These are phyloP conservation scores for Trichoderma atrobrunneum DNA, from an alignment of 2,329 filamentous ascomycete genomes.

Conservation along the genomic window DNA sequence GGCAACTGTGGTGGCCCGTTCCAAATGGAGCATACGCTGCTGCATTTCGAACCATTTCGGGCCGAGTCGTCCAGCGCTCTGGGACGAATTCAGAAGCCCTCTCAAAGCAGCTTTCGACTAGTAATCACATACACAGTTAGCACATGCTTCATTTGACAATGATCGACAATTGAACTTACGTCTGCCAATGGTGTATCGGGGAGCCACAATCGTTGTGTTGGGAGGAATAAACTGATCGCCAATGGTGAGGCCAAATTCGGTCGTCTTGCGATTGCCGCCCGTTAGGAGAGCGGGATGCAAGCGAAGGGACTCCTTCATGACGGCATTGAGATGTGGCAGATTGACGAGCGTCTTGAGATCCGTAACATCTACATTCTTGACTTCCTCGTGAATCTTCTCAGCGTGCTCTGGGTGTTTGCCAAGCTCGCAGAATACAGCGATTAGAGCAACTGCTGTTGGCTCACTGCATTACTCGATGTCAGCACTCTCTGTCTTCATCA, in stretches of 20 bases:
- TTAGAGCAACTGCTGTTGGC: not conserved
- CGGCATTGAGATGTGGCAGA: not conserved
- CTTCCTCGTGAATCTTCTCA: not conserved
- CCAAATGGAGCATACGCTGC: conserved; percentile 35
- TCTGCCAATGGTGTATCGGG: not conserved
- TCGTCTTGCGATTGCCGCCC: conserved; percentile 24
- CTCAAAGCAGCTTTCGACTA: conserved; percentile 30
- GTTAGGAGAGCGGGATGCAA: conserved; percentile 25
- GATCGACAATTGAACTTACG: not conserved
- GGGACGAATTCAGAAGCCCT: conserved; percentile 35
- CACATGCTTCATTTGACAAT: not conserved
- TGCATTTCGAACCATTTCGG: conserved; percentile 33
- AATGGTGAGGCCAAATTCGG: conserved; percentile 21
- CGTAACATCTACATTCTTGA: not conserved
- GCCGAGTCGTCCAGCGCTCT: conserved; percentile 36
- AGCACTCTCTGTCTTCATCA: not conserved
- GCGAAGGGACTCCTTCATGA: conserved; percentile 27
- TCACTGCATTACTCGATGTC: not conserved
- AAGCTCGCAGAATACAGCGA: not conserved
- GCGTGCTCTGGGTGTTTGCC: not conserved
- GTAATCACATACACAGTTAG: not conserved
- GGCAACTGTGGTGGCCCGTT: conserved; percentile 25
- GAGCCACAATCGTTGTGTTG: conserved; percentile 18
- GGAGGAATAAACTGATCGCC: conserved; percentile 23
- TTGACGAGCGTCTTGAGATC: not conserved